Evolutionary conservation across 2,329 filamentous ascomycete genomes (phyloP).

Genomic region (Ceratocystis huliohia): DNA sequence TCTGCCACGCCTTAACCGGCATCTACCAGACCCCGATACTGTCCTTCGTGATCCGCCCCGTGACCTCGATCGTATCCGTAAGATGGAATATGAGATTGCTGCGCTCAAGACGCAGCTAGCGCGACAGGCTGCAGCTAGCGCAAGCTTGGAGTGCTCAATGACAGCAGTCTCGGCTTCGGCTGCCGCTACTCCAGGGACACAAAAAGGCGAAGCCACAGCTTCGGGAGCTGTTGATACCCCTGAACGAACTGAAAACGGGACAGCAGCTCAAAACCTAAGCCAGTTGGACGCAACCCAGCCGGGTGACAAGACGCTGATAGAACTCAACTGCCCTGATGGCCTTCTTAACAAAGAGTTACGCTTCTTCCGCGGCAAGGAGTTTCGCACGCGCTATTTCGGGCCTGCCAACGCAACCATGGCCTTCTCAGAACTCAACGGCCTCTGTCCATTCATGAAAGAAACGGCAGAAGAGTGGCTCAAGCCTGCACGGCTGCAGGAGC

Average conservation of each 20-base stretch:
- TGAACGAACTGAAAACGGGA: slow-evolving; percentile 4
- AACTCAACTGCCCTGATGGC: slow-evolving; percentile 29
- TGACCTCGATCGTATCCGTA: slow-evolving; percentile 46
- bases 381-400: slow-evolving; percentile 47
- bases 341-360: slow-evolving; percentile 38
- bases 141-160: slow-evolving; percentile 37
- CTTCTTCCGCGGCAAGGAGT: slow-evolving; percentile 46
- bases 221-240: slow-evolving; percentile 22
- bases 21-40: slow-evolving; percentile 25
- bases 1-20: slow-evolving; percentile 31
- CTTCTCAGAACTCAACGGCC: slow-evolving; percentile 44
- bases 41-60: slow-evolving; percentile 32
- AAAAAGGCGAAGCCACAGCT: slow-evolving; percentile 34
- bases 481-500: slow-evolving; percentile 42
- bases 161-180: slow-evolving; percentile 24
- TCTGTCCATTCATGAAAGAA: slow-evolving; percentile 50
- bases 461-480: slow-evolving; percentile 49
- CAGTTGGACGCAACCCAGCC: slow-evolving; percentile 25
- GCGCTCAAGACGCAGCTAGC: slow-evolving; percentile 42
- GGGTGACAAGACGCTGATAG: slow-evolving; percentile 31
- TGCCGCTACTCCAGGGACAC: slow-evolving; percentile 26
- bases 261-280: background rate
- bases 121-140: slow-evolving; percentile 29
- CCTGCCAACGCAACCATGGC: slow-evolving; percentile 49
- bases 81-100: slow-evolving; percentile 45